Base-by-base conservation (phyloP, 306 rosid species). In the Quercus glauca region DNA sequence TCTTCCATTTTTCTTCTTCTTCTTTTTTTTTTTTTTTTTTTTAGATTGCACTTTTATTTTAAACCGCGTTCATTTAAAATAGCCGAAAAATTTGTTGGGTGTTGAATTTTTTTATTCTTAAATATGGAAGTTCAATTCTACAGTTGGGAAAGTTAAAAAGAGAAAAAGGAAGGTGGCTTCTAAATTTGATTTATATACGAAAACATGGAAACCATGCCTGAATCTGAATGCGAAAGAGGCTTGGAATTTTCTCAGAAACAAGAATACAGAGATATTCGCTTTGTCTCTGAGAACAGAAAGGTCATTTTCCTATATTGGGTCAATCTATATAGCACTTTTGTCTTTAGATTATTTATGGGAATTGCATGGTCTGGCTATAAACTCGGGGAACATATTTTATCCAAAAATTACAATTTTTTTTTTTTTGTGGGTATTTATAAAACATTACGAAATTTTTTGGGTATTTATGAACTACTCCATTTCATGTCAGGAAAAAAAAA, bases 311-410 rank as follows among this genome's bases (percentile, higher is more conserved):
- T 5, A 52, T 15, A 29, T 52, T 14, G 73, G 73, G 79, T 76
- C 82, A 76, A 55, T 29, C 4, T 52, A 67, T 72, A 79, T 61
- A 57, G 63, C 53, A 37, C 35, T 12, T 64, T 68, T 11, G 74
- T 73, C 63, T 63, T 76, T 70, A 7, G 69, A 25, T 77, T 79
- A 56, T 78, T 72, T 73, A 73, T 73, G 70, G 83, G 63, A 86
- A 83, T 78, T 25, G 37, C 83, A 14, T 41, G 82, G 63, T 64
- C 75, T 79, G 81, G 59, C 79, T 75, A 73, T 4, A 63, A 73
- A 78, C 78, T 58, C 58, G 71, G 7, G 37, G 64, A 9, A 5
- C 71, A 11, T 51, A 57, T 17, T 76, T 81, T 86, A 79, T 79
- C 87, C 78, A 14, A 29, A 57, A 41, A 58, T 64, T 56, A 18